Base-by-base conservation (phyloP, 202 grass and related monocot species). In the Alloteropsis angusta region DNA sequence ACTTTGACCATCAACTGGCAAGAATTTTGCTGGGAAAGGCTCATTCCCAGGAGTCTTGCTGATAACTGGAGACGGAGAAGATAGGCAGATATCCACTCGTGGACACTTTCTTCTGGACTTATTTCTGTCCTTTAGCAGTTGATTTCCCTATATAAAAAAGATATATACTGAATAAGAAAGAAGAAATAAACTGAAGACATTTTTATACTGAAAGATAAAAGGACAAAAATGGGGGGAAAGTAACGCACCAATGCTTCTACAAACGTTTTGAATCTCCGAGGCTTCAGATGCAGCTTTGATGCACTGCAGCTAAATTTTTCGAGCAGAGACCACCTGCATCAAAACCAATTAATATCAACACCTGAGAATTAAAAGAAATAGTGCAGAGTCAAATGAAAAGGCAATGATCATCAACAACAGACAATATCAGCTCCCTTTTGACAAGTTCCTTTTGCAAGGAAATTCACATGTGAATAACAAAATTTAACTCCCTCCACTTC, bases 221-320 rank as follows among this genome's bases (percentile, higher is more conserved):
- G 28, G 28, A 30, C 28, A 65, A 61, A 79, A 11, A 74, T 48
- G 62, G 79, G 49, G 53, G 48, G 42, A 73, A 45, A 78, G 23
- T 75, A 87, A 76, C 68, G n/a, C 42, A 99, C 92, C 88, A 99
- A 83, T 84, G 96, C 90, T 86, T 99, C 96, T 67, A 99, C 86
- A 83, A 99, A 99, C 88, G 89, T 89, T 83, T 99, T 99, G 88
- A 93, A 96, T 84, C 96, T 99, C 61, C 90, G 84, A 84, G 96
- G 96, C 68, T 96, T 99, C 72, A 96, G 88, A 86, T 94, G 96
- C 54, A 99, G 75, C 68, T 99, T 99, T 44, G 96, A 99, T 76
- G 92, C 88, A 44, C 90, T 99, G 79, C 96, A 99, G 61, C 92
- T 99, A 81, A 89, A 95, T 69, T 99, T 99, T 70, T 99, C 96